Conservation (phyloP, 352 stramenopile species). For the Phytopythium boreale region DNA sequence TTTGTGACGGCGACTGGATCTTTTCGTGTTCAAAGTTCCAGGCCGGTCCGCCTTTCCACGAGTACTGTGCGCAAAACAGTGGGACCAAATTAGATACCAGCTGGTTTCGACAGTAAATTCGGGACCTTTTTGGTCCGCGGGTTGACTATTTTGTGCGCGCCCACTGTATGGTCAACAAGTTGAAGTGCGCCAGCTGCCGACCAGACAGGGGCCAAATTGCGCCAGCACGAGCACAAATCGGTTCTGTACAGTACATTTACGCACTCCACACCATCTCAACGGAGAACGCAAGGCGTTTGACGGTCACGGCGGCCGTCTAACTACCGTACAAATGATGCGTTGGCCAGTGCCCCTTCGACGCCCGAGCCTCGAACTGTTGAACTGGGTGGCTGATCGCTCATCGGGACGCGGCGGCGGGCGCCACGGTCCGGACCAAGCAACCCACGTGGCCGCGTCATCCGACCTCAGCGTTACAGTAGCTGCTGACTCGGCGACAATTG, state of each 20-base stretch:
- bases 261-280: too few species aligned
- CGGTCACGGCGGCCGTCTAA: too few species aligned
- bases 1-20: background rate
- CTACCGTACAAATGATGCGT: too few species aligned
- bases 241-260: background rate
- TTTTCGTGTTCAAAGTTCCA: too few species aligned
- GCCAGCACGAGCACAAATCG: background rate
- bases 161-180: background rate
- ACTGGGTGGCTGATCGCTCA: background rate
- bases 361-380: background rate
- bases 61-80: too few species aligned
- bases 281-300: background rate
- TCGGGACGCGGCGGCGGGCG: background rate
- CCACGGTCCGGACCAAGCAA: background rate
- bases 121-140: background rate
- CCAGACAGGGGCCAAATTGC: background rate
- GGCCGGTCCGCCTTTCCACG: too few species aligned
- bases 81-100: too few species aligned
- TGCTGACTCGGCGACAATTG: too few species aligned
- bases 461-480: background rate
- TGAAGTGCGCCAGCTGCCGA: background rate
- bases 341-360: background rate
- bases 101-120: too few species aligned
- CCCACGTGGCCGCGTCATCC: background rate
- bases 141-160: background rate